phyloP scores from a whole-genome alignment of 805 yeast species.

The Yueomyces sinensis region DNA sequence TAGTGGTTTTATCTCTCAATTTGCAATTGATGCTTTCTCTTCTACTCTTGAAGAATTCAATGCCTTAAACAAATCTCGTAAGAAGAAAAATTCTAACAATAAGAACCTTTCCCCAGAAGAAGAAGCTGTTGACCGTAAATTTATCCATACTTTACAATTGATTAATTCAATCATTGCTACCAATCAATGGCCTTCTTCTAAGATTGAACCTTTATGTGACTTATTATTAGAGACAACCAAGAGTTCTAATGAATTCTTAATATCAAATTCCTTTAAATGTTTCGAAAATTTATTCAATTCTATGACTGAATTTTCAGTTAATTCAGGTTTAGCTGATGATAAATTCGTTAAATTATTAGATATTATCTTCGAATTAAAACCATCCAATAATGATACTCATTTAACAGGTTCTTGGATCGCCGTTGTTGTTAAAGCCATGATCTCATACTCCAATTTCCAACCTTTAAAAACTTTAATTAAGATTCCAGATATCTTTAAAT shows the following conservation, averaged over 20 bases:
- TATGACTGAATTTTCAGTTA: constrained; percentile 24
- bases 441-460: constrained; percentile 40
- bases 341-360: constrained; percentile 53
- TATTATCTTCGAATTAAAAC: constrained; percentile 66
- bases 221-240: constrained; percentile 61
- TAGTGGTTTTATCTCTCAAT: constrained; percentile 52
- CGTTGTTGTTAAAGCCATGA: constrained; percentile 72
- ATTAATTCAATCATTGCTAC: constrained; percentile 57
- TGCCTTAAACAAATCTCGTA: constrained; percentile 23
- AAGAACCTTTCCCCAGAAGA: no score
- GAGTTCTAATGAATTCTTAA: constrained; percentile 72
- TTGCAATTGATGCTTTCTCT: constrained; percentile 44
- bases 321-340: constrained; percentile 44
- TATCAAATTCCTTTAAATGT: constrained; percentile 70
- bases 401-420: constrained; percentile 93
- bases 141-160: constrained; percentile 69
- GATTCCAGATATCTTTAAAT: constrained; percentile 42
- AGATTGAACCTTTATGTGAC: constrained; percentile 64
- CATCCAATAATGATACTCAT: constrained; percentile 70
- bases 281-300: constrained; percentile 30
- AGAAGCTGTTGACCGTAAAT: constrained; percentile 40
- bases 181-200: constrained; percentile 69
- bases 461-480: constrained; percentile 39
- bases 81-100: constrained; percentile 20
- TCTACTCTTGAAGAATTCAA: constrained; percentile 29